phyloP scores from a whole-genome alignment of 129 eudicot species.

The Tagetes erecta region DNA sequence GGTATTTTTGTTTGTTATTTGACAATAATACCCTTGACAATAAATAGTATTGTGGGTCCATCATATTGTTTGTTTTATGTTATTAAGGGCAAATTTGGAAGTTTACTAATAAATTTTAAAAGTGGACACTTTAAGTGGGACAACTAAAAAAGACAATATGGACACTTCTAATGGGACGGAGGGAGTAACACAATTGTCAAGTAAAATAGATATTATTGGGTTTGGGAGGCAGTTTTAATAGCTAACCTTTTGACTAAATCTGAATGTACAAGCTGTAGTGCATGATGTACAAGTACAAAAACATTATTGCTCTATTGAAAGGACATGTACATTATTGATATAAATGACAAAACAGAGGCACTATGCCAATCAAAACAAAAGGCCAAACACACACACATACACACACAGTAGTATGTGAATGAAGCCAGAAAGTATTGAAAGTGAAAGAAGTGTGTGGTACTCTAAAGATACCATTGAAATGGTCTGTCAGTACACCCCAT shows the following conservation, averaged over 20 bases:
- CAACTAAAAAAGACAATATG: no score
- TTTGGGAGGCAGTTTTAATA: background rate
- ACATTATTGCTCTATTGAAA: slow-evolving; percentile 27
- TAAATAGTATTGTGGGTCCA: no score
- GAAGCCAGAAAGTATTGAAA: slow-evolving; percentile 44
- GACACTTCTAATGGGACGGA: no score
- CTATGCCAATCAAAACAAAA: slow-evolving; percentile 35
- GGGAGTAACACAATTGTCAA: no score
- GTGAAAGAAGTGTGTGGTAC: slow-evolving; percentile 52
- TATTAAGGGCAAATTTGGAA: no score
- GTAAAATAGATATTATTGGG: no score
- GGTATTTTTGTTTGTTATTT: no score
- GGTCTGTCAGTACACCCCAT: slow-evolving; percentile 69
- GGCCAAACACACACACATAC: slow-evolving; percentile 6
- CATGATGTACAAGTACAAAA: slow-evolving; percentile 21
- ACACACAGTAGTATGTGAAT: slow-evolving; percentile 24
- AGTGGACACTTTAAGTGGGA: no score
- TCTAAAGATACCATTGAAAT: slow-evolving; percentile 52
- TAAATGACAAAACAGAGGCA: slow-evolving; percentile 43
- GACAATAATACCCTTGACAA: no score
- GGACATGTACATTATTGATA: slow-evolving; percentile 49
- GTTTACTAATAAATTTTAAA: no score
- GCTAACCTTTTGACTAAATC: slow-evolving; percentile 21
- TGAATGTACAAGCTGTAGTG: slow-evolving; percentile 15
- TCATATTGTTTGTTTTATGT: no score